phyloP scores from a whole-genome alignment of 2,329 filamentous ascomycete genomes.

The Venturia aucupariae region DNA sequence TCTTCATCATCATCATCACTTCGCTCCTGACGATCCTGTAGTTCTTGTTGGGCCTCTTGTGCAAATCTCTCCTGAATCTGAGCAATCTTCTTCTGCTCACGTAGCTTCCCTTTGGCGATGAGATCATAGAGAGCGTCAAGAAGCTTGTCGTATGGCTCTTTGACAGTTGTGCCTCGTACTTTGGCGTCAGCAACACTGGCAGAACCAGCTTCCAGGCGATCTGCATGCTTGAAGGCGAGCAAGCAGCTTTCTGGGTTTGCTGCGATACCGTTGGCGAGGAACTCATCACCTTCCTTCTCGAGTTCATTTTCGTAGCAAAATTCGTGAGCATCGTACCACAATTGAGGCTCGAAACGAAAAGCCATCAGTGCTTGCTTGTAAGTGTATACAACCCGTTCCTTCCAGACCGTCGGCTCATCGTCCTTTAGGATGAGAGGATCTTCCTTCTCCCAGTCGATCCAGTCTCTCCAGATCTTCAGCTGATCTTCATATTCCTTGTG shows the following conservation, averaged over 20 bases:
- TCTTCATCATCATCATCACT: slow-evolving; percentile 44
- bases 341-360: slow-evolving; percentile 85
- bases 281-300: slow-evolving; percentile 62
- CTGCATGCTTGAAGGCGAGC: slow-evolving; percentile 79
- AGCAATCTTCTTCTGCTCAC: slow-evolving; percentile 53
- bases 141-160: slow-evolving; percentile 74
- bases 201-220: slow-evolving; percentile 72
- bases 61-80: slow-evolving; percentile 47
- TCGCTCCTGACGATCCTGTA: slow-evolving; percentile 24
- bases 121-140: slow-evolving; percentile 83
- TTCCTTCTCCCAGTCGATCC: slow-evolving; percentile 92
- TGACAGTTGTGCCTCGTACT: slow-evolving; percentile 60
- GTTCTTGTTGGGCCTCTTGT: slow-evolving; percentile 28
- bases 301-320: slow-evolving; percentile 80
- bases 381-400: slow-evolving; percentile 73
- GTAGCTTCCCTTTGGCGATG: slow-evolving; percentile 59
- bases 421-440: slow-evolving; percentile 86
- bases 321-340: slow-evolving; percentile 91
- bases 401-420: slow-evolving; percentile 56
- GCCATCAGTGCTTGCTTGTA: slow-evolving; percentile 94
- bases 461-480: slow-evolving; percentile 81
- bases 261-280: slow-evolving; percentile 71
- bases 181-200: slow-evolving; percentile 54
- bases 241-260: slow-evolving; percentile 93
- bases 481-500: slow-evolving; percentile 77